Evolutionary conservation across 2,329 filamentous ascomycete genomes (phyloP).

Genomic region (Aspergillus felis): DNA sequence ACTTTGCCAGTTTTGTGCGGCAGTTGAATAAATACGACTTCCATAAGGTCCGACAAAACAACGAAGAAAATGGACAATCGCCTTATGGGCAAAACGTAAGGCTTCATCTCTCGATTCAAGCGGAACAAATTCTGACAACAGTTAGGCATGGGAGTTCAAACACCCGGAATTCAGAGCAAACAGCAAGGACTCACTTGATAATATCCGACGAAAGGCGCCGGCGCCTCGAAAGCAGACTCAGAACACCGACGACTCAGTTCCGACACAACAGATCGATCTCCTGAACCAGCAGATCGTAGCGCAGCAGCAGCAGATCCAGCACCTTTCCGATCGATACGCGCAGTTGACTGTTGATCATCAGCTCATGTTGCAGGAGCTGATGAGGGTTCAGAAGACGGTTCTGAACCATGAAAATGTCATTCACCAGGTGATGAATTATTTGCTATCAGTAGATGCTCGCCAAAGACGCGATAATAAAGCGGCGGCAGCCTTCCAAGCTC

Average conservation of each 20-base stretch:
- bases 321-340: conserved; percentile 77
- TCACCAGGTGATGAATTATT: conserved; percentile 65
- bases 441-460: conserved; percentile 62
- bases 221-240: conserved; percentile 73
- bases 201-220: conserved; percentile 91
- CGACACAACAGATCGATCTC: conserved; percentile 82
- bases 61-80: conserved; percentile 77
- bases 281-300: conserved; percentile 84
- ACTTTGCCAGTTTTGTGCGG: conserved; percentile 94
- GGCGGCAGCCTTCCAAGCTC: conserved; percentile 38
- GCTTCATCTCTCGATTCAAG: background rate
- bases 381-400: conserved; percentile 65
- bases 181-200: conserved; percentile 93
- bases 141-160: conserved; percentile 89
- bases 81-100: conserved; percentile 74
- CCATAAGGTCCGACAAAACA: conserved; percentile 92
- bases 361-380: conserved; percentile 60
- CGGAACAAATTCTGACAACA: conserved; percentile 8
- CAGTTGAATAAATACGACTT: conserved; percentile 98
- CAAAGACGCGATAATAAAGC: conserved; percentile 58
- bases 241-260: conserved; percentile 68
- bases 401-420: conserved; percentile 69
- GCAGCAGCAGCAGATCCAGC: conserved; percentile 87
- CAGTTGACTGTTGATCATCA: conserved; percentile 68
- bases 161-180: conserved; percentile 94